Base-by-base conservation (phyloP, 768 basidiomycete genomes). In the Hericium alpestre region DNA sequence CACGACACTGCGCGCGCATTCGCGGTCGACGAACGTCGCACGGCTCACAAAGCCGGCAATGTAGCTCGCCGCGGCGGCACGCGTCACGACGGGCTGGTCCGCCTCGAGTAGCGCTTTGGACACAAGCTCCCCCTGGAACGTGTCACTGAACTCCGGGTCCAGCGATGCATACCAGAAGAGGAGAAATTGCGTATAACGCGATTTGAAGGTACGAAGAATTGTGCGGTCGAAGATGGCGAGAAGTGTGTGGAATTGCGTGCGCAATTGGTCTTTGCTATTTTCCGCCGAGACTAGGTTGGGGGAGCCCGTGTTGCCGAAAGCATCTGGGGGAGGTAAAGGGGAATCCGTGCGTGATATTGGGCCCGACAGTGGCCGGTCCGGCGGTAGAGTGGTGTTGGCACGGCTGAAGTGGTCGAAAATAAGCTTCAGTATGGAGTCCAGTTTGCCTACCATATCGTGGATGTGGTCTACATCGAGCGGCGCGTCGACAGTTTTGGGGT, bases 111-210 rank as follows among this genome's bases (percentile, higher is more conserved):
- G 74, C 0, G 94, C 92, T 58, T 90, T 87, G 8, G 90, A 89
- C 46, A 97, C 86, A n/a, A 99, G 86, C 66, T 93, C 82, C 39
- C 95, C 95, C 59, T 90, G 90, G 68, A 99, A 97, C 55, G 92
- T 79, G 68, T 99, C 95, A 48, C 87, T 80, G 64, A 93, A 96
- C 59, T 90, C 84, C 2, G 87, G 76, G 63, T 93, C 86, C 53
- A 95, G 84, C 0, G 95, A 97, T 20, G 93, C 80, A 66, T 86
- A 92, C 84, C 92, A 96, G 76, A 99, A 99, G 49, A 98, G 65
- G 59, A 99, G 80, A 72, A 99, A 99, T 65, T 98, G 96, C 13
- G 93, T 93, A 70, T 98, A 96, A 40, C 94, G 89, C 0, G 93
- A 96, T 65, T 94, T 93, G 75, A 96, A 96, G 2, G 96, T 98